Conservation (phyloP, 768 basidiomycete genomes). For the Russula dissimulans region DNA sequence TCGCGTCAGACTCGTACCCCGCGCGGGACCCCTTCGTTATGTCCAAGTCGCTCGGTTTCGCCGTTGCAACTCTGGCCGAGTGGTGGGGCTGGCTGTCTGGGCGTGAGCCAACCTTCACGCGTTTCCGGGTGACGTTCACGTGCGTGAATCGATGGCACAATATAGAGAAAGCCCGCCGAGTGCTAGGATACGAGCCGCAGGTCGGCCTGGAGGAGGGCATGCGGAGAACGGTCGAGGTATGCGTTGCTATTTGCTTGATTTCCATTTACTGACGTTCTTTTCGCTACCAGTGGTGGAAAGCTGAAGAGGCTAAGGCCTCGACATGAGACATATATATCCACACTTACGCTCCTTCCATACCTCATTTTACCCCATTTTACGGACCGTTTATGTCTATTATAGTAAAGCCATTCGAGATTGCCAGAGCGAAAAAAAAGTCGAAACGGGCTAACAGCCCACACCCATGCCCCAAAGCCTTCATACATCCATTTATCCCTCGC, state of each 20-base stretch:
- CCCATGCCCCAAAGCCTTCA: too few relatives aligned
- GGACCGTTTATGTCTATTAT: too few relatives aligned
- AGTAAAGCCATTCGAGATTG: too few relatives aligned
- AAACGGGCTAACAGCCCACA: too few relatives aligned
- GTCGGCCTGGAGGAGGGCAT: conserved; percentile 87
- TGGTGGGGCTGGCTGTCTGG: conserved; percentile 63
- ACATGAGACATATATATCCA: conserved; percentile 1
- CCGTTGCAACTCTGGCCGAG: conserved; percentile 65
- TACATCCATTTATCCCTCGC: not conserved
- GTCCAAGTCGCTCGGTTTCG: conserved; percentile 55
- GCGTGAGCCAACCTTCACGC: conserved; percentile 78
- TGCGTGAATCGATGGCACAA: conserved; percentile 83
- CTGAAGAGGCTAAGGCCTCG: conserved; percentile 16
- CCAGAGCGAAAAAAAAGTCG: too few relatives aligned
- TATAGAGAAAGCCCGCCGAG: conserved; percentile 84
- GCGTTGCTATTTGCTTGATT: conserved; percentile 22
- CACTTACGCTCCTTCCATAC: not conserved
- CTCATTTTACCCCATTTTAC: too few relatives aligned
- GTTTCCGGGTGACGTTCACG: conserved; percentile 72
- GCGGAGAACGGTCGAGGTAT: conserved; percentile 62
- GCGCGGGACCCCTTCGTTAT: conserved; percentile 46
- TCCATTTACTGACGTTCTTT: not conserved
- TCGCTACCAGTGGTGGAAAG: conserved; percentile 18
- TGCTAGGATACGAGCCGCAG: conserved; percentile 90
- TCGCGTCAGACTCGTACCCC: conserved; percentile 37